Evolutionary conservation across 164 flowering plant genomes (phyloP).

Genomic region (Macadamia integrifolia): DNA sequence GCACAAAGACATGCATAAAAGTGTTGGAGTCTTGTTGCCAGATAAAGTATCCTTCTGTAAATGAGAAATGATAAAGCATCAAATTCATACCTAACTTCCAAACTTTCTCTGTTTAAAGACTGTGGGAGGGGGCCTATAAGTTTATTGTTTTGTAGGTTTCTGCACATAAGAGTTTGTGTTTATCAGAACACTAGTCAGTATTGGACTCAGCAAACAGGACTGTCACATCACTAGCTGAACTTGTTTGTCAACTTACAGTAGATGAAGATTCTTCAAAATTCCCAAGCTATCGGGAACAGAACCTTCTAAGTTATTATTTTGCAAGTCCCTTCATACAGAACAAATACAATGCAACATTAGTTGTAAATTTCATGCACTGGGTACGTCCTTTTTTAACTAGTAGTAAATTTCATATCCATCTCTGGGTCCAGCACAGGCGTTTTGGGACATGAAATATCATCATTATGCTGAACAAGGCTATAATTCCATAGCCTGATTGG

Average conservation of each 20-base stretch:
- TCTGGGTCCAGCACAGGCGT: neutral
- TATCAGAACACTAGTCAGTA: neutral
- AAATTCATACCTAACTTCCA: constrained; percentile 57
- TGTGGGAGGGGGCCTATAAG: constrained; percentile 65
- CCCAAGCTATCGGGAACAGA: constrained; percentile 81
- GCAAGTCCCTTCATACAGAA: constrained; percentile 58
- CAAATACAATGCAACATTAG: neutral
- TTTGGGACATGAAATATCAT: neutral
- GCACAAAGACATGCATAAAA: constrained; percentile 23
- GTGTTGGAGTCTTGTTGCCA: neutral
- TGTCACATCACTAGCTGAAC: neutral
- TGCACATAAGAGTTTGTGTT: constrained; percentile 20
- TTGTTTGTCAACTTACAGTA: constrained; percentile 46
- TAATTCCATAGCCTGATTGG: neutral
- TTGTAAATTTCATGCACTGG: neutral
- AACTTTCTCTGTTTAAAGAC: constrained; percentile 53
- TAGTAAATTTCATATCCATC: neutral
- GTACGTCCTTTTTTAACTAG: too few species aligned
- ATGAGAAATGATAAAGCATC: neutral
- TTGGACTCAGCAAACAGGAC: neutral
- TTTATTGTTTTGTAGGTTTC: constrained; percentile 77
- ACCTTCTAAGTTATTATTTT: constrained; percentile 63
- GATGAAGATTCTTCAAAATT: constrained; percentile 51
- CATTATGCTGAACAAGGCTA: neutral
- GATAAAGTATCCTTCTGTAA: neutral